Conservation (phyloP, 352 stramenopile genomes). For the Elongisporangium prolatum region DNA sequence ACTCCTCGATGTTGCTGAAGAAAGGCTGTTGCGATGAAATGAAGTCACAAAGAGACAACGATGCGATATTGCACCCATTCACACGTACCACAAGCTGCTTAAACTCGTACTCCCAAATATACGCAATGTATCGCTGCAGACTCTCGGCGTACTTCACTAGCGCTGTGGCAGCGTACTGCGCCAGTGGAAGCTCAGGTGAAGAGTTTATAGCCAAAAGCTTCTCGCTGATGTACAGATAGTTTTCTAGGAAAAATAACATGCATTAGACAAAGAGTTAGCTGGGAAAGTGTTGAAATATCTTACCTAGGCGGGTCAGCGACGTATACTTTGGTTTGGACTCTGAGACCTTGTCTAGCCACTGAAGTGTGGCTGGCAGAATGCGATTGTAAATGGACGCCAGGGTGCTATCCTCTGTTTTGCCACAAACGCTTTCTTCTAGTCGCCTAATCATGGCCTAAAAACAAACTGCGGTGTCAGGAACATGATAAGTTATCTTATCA, state of each 20-base stretch:
- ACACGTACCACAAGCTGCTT: conserved; percentile 44
- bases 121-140: conserved; percentile 42
- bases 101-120: conserved; percentile 68
- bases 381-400: conserved; percentile 64
- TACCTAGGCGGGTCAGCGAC: conserved; percentile 52
- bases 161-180: conserved; percentile 43
- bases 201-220: conserved; percentile 42
- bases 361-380: conserved; percentile 50
- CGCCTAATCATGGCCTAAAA: conserved; percentile 45
- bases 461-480: background rate
- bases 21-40: conserved; percentile 20
- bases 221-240: conserved; percentile 64
- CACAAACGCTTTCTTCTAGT: conserved; percentile 56
- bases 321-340: conserved; percentile 68
- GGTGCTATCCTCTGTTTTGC: conserved; percentile 50
- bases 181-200: conserved; percentile 36
- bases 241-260: conserved; percentile 29
- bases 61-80: background rate
- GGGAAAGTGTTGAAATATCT: background rate
- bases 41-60: background rate
- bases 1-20: conserved; percentile 44
- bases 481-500: background rate
- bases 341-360: conserved; percentile 68
- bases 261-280: background rate
- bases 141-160: conserved; percentile 37